Evolutionary conservation across 2,329 filamentous ascomycete species (phyloP).

Genomic region (Didymella segeticola): DNA sequence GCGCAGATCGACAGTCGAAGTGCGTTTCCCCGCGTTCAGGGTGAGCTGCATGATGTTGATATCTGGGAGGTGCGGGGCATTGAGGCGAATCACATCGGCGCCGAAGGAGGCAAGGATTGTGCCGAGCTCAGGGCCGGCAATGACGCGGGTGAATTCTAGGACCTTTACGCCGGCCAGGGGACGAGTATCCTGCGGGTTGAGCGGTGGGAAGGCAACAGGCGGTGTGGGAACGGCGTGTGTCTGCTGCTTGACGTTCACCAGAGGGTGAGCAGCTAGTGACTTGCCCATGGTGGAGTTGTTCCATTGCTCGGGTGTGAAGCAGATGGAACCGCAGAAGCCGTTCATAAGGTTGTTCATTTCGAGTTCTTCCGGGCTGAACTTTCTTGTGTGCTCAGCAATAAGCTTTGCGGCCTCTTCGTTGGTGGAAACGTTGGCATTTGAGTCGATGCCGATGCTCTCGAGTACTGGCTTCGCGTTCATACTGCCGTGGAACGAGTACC

Average conservation of each 20-base stretch:
- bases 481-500: conserved; percentile 61
- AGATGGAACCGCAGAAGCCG: conserved; percentile 50
- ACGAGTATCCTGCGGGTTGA: conserved; percentile 31
- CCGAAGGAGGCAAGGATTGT: conserved; percentile 49
- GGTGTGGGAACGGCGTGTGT: conserved; percentile 36
- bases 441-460: conserved; percentile 55
- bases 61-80: conserved; percentile 46
- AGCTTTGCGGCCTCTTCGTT: conserved; percentile 33
- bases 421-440: conserved; percentile 16
- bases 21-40: conserved; percentile 53
- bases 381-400: conserved; percentile 27
- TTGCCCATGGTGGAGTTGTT: conserved; percentile 54
- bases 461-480: conserved; percentile 55
- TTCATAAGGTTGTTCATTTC: conserved; percentile 26
- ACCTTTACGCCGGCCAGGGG: conserved; percentile 52
- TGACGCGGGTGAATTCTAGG: conserved; percentile 48
- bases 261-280: conserved; percentile 50
- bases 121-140: conserved; percentile 51
- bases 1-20: conserved; percentile 53
- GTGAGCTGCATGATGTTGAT: conserved; percentile 45
- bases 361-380: conserved; percentile 43
- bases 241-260: conserved; percentile 50
- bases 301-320: conserved; percentile 55
- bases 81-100: conserved; percentile 54
- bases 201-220: conserved; percentile 39